Evolutionary conservation across 495 filamentous ascomycete species (phyloP), one percentile per base, ranked within the genome.

Genomic region (Xylaria cubensis): DNA sequence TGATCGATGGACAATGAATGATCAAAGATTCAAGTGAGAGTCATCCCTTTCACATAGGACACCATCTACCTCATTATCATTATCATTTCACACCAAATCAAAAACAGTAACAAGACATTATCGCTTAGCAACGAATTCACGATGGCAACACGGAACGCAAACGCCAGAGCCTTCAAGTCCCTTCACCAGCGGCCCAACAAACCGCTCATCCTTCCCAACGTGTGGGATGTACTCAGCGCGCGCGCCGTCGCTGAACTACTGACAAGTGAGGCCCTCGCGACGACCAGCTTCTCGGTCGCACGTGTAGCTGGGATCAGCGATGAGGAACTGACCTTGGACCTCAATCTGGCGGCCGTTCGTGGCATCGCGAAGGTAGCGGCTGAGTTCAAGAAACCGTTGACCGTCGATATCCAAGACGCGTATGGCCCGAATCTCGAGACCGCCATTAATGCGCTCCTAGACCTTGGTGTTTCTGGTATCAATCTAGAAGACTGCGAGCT

Each of bases 341-440:
- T 67, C 0, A 82, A 86, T 67, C 64, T 87, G 13, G 51, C 71
- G 3, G 77, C 79, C 9, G 71, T 80, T 44, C 48, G 53, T 15
- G 72, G 55, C 48, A 79, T 84, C 66, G 78, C 80, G 6, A 71
- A 71, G 26, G 71, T 82, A 19, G 78, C 80, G 9, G 71, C 64
- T 32, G 55, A 72, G 36, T 70, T 73, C 34, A 69, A 75, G 64
- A 79, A 78, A 36, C 85, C 86, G 0, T 70, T 88, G 15, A 85
- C 86, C 0, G 83, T 86, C 58, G 87, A 88, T 69, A 64, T 87
- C 12, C 87, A 88, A 73, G 84, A 87, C 72, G 88, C 86, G 0
- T 88, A 88, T 72, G 86, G 83, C 12, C 79, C 84, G 51, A 56
- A 69, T 32, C 75, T 84, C 26, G 80, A 82, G 46, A 76, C 82